These are phyloP conservation scores for Rubroboletus pulcherrimus DNA, from an alignment of 768 basidiomycete species.

Conservation along the genomic window DNA sequence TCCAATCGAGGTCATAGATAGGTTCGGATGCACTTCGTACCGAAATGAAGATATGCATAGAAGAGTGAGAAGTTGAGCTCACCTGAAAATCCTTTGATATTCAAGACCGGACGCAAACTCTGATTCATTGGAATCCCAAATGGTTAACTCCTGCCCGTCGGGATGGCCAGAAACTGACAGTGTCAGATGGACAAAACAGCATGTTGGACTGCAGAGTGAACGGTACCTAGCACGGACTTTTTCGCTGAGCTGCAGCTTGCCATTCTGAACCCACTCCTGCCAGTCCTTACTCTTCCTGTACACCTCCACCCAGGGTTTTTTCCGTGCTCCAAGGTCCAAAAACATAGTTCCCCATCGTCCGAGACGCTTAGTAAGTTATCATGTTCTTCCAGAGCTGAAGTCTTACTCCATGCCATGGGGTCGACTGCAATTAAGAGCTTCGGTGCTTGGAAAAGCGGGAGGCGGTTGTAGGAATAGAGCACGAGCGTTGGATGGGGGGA, in stretches of 20 bases:
- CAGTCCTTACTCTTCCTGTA: slow-evolving; percentile 74
- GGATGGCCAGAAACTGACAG: slow-evolving; percentile 53
- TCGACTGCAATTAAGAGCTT: slow-evolving; percentile 73
- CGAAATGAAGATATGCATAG: neutral
- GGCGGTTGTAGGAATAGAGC: slow-evolving; percentile 44
- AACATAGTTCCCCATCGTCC: slow-evolving; percentile 72
- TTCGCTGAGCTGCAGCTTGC: slow-evolving; percentile 88
- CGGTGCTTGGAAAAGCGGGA: slow-evolving; percentile 49
- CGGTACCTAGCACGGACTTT: slow-evolving; percentile 83
- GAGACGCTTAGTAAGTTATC: slow-evolving; percentile 82
- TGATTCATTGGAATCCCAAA: slow-evolving; percentile 95
- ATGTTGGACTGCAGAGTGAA: neutral
- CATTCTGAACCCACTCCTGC: slow-evolving; percentile 57
- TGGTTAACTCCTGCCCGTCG: slow-evolving; percentile 77
- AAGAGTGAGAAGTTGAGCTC: slow-evolving; percentile 12
- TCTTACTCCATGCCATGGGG: slow-evolving; percentile 78
- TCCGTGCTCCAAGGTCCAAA: slow-evolving; percentile 69
- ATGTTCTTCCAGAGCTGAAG: slow-evolving; percentile 45
- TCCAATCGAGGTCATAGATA: slow-evolving; percentile 89
- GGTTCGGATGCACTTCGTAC: slow-evolving; percentile 40
- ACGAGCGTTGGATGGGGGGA: slow-evolving; percentile 37
- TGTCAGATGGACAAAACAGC: slow-evolving; percentile 2
- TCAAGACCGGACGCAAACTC: slow-evolving; percentile 92
- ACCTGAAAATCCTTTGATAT: slow-evolving; percentile 62
- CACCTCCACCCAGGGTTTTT: slow-evolving; percentile 49